These are phyloP conservation scores for Multifurca ochricompacta DNA, from an alignment of 768 basidiomycete species.

Conservation along the genomic window DNA sequence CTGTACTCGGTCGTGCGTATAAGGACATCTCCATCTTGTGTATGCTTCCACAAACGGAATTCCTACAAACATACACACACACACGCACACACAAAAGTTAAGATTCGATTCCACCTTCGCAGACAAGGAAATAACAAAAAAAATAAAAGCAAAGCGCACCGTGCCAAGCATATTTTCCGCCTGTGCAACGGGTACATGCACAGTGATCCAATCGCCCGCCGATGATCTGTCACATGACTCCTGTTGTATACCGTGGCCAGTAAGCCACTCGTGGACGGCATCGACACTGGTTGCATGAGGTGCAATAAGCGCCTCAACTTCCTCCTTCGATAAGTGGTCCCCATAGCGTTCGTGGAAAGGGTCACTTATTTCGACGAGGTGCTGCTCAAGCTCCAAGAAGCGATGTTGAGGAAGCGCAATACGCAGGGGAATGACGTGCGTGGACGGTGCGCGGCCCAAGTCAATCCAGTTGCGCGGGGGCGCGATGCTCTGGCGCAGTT, in stretches of 20 bases:
- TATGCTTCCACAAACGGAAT: constrained; percentile 50
- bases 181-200: constrained; percentile 42
- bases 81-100: too few species aligned
- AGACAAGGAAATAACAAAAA: too few species aligned
- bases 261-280: constrained; percentile 48
- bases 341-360: constrained; percentile 24
- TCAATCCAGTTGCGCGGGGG: constrained; percentile 45
- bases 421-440: constrained; percentile 45
- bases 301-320: constrained; percentile 50
- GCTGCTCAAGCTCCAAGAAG: constrained; percentile 23
- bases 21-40: constrained; percentile 40
- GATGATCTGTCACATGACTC: constrained; percentile 42
- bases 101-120: not conserved
- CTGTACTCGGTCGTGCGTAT: constrained; percentile 56
- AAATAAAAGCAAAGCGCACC: constrained; percentile 26
- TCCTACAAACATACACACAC: constrained; percentile 31
- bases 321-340: constrained; percentile 42
- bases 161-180: constrained; percentile 59
- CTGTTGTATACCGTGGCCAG: constrained; percentile 41
- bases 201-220: constrained; percentile 54
- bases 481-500: constrained; percentile 39
- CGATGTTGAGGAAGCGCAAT: constrained; percentile 23
- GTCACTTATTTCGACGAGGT: constrained; percentile 24
- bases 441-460: constrained; percentile 35
- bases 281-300: constrained; percentile 43